Base-by-base conservation (phyloP, 2,329 filamentous ascomycete species). In the Alternaria gaisen region DNA sequence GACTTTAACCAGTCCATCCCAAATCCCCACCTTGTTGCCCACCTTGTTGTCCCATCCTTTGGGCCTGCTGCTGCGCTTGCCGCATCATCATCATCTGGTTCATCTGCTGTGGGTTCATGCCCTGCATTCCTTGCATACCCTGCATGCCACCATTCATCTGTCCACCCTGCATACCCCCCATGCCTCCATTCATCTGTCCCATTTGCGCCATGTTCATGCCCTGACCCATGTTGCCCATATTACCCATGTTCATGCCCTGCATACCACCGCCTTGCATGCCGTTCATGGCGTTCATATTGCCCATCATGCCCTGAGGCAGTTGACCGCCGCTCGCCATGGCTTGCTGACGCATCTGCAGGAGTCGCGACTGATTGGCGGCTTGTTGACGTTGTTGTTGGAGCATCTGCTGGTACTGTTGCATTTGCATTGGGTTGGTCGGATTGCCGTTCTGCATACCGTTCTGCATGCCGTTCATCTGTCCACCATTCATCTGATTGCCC, bases 61-160 rank as follows among this genome's bases (percentile, higher is more conserved):
- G 68, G 22, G 66, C 63, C 44, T 70, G 65, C 47, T 67, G 65
- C 52, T 77, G 75, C 5, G 68, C 70, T 61, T 75, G 74, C n/a
- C 71, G 61, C 74, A 76, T 73, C 66, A 75, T 68, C 67, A 74
- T 69, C 70, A 75, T 73, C 61, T 75, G 72, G 62, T 75, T 72
- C 57, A 71, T 63, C 47, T 78, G 74, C 59, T 77, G 73, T 60
- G 71, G 72, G 16, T 69, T 74, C 56, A 58, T 67, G 9, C 58
- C 60, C 46, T 70, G 65, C 67, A 69, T 71, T 28, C 65, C 66
- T 51, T 72, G 64, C 68, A 70, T 70, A 42, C 61, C 62, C 26
- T 70, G 65, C 64, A 72, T 69, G 28, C 56, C 63, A 9, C 32
- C 55, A 16, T 61, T 58, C 55, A 68, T 63, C 61, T 64, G 61